A percentile compares a stretch with the other conserved stretches of the same genome.
These are phyloP conservation scores for Wickerhamiella parazyma DNA, from an alignment of 805 yeast species.

Conservation along the genomic window DNA sequence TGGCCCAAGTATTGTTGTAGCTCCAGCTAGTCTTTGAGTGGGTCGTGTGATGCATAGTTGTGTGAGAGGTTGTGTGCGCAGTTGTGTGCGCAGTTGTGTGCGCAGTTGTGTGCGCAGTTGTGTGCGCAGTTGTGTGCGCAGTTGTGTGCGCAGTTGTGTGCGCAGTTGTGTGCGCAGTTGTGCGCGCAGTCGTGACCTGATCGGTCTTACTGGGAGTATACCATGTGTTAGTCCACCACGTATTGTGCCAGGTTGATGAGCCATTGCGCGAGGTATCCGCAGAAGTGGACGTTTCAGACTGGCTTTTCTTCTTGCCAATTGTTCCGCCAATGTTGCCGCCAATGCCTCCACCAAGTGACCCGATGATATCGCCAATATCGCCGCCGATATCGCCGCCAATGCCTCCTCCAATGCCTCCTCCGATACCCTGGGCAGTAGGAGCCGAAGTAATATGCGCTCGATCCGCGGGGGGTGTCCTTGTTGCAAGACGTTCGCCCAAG, in stretches of 20 bases:
- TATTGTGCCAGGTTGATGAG: slow-evolving; percentile 3
- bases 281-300: too few species aligned
- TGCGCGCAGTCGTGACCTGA: neutral
- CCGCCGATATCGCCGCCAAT: slow-evolving; percentile 4
- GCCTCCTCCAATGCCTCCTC: slow-evolving; percentile 5
- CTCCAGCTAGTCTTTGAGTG: neutral
- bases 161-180: neutral
- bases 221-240: slow-evolving; percentile 6
- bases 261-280: too few species aligned
- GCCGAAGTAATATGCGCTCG: neutral
- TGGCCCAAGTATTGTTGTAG: slow-evolving; percentile 3
- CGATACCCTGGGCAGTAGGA: neutral
- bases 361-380: slow-evolving; percentile 5
- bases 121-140: neutral
- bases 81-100: neutral
- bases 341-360: slow-evolving; percentile 4
- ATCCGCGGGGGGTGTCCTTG: neutral
- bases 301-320: neutral
- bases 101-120: neutral
- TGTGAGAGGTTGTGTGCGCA: neutral
- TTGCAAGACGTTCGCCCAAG: neutral
- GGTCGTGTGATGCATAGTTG: neutral
- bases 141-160: neutral
- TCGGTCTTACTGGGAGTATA: neutral
- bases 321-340: slow-evolving; percentile 4